phyloP scores from a whole-genome alignment of 139 green algal genomes.

The Chlorella sp. region DNA sequence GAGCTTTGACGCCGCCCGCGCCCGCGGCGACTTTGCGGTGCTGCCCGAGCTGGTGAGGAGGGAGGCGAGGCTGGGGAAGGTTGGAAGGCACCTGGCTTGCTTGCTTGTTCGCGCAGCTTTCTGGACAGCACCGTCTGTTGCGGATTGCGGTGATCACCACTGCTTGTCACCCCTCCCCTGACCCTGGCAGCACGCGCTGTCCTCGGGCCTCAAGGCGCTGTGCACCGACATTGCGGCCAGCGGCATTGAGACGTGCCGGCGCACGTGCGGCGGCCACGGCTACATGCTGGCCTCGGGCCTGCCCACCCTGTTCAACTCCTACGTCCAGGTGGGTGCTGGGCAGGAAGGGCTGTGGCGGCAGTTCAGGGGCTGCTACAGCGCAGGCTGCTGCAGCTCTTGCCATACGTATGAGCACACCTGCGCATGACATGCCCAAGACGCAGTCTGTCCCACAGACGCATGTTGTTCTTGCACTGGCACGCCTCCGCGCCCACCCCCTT shows the following conservation, averaged over 20 bases:
- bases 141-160: no score
- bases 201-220: conserved; percentile 81
- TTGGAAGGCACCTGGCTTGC: no score
- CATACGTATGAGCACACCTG: no score
- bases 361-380: no score
- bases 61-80: no score
- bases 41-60: conserved; percentile 82
- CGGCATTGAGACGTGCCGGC: conserved; percentile 82
- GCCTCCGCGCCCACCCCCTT: not conserved
- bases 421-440: no score
- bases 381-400: no score
- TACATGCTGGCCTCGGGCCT: conserved; percentile 86
- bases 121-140: no score
- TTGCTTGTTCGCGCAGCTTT: no score
- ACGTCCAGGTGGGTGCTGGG: conserved; percentile 68
- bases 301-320: conserved; percentile 78
- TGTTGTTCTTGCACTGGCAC: no score
- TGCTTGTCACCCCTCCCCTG: no score
- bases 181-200: conserved; percentile 70
- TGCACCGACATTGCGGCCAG: conserved; percentile 71
- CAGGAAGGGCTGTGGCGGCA: not conserved
- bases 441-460: no score
- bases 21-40: conserved; percentile 78
- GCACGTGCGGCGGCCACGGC: conserved; percentile 91
- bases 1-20: conserved; percentile 68